These are phyloP conservation scores for Phytophthora parvispora DNA, from an alignment of 352 stramenopile genomes.

Conservation along the genomic window DNA sequence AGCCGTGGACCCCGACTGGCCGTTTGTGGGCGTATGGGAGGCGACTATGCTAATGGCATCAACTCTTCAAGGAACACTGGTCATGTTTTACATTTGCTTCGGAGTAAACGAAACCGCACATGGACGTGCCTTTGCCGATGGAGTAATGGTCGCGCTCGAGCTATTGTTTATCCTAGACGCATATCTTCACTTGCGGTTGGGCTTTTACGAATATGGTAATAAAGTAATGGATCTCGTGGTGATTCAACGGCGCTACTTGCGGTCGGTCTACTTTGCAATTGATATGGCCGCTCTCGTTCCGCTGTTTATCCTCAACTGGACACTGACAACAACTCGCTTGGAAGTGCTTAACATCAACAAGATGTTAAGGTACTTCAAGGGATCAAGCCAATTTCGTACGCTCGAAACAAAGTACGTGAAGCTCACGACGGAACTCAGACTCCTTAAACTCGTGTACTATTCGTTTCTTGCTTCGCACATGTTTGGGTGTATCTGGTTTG, in stretches of 20 bases:
- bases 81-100: slow-evolving; percentile 67
- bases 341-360: slow-evolving; percentile 73
- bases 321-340: slow-evolving; percentile 10
- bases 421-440: slow-evolving; percentile 54
- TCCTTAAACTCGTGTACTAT: slow-evolving; percentile 70
- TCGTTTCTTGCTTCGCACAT: slow-evolving; percentile 62
- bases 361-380: slow-evolving; percentile 62
- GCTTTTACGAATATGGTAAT: slow-evolving; percentile 75
- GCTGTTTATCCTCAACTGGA: slow-evolving; percentile 57
- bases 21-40: slow-evolving; percentile 63
- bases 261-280: slow-evolving; percentile 48
- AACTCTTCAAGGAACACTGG: slow-evolving; percentile 47
- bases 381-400: slow-evolving; percentile 50
- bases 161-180: slow-evolving; percentile 59
- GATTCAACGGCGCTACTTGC: slow-evolving; percentile 58
- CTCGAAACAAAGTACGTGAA: slow-evolving; percentile 67
- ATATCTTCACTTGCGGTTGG: slow-evolving; percentile 57
- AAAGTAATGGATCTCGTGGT: slow-evolving; percentile 61
- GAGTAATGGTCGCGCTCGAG: slow-evolving; percentile 48
- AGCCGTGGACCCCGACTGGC: slow-evolving; percentile 62
- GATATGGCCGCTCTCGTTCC: slow-evolving; percentile 56
- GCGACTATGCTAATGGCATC: slow-evolving; percentile 51
- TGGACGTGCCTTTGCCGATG: slow-evolving; percentile 37
- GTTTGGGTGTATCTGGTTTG: slow-evolving; percentile 70
- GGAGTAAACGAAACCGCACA: slow-evolving; percentile 22